These are phyloP conservation scores for Nitzschia sp. DNA, from an alignment of 108 stramenopile species.

Conservation along the genomic window DNA sequence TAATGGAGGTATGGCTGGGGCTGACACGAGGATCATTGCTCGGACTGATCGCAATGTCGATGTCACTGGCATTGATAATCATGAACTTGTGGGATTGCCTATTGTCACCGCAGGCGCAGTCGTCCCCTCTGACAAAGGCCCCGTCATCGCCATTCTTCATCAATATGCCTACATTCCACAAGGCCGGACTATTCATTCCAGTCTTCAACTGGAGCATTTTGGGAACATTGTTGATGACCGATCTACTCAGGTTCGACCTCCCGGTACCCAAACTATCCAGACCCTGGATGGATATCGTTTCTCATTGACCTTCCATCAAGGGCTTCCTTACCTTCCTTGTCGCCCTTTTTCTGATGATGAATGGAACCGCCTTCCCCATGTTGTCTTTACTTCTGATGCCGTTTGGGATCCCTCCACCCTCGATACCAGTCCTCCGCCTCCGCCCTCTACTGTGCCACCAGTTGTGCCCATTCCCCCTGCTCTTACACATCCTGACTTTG, in stretches of 20 bases:
- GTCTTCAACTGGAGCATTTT: constrained; percentile 25
- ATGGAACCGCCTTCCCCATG: constrained; percentile 7
- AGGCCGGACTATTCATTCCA: constrained; percentile 29
- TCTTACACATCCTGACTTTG: too few relatives aligned
- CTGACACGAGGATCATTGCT: too few relatives aligned
- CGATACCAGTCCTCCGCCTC: too few relatives aligned
- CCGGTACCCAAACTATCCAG: constrained; percentile 30
- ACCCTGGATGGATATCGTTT: constrained; percentile 37
- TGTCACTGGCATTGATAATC: too few relatives aligned
- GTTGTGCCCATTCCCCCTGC: too few relatives aligned
- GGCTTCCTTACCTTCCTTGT: constrained; percentile 19
- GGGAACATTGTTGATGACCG: constrained; percentile 19
- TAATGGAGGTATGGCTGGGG: constrained; percentile 32
- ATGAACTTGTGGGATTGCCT: too few relatives aligned
- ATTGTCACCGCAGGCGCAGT: constrained; percentile 32
- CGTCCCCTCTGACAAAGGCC: constrained; percentile 8
- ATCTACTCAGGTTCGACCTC: constrained; percentile 4
- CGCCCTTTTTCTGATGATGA: constrained; percentile 30
- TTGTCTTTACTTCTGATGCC: neutral
- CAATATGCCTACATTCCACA: too few relatives aligned
- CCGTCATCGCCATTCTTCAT: too few relatives aligned
- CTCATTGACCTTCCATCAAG: constrained; percentile 20
- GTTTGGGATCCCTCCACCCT: neutral
- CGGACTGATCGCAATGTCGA: too few relatives aligned
- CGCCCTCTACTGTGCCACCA: too few relatives aligned